Base-by-base conservation (phyloP, 1,139 yeast genomes). In the Scheffersomyces quercinus region DNA sequence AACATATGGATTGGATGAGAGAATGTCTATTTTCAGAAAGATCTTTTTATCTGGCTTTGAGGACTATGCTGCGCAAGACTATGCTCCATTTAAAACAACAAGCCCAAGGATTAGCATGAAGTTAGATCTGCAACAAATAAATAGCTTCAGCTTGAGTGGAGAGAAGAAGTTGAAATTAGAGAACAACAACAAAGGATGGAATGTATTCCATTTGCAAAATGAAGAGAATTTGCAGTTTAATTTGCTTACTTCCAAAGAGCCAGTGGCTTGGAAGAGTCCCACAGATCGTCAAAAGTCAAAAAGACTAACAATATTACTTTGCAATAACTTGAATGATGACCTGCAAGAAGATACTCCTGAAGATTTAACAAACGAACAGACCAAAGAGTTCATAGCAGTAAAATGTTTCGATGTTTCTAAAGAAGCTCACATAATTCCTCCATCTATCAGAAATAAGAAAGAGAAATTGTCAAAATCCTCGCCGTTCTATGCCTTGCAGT, bases 31-130 rank as follows among this genome's bases (percentile, higher is more conserved):
- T 0, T 79, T 88, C 52, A 69, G 80, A 45, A 62, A 64, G 34
- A 55, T 65, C 37, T 70, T 86, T 11, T 64, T 86, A 16, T 70
- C 88, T 1, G 90, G 89, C 0, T 77, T 82, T 54, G 88, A 83
- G 51, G 62, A 64, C 3, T 58, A 62, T 39, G 54, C 66, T 0
- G 37, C 49, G 2, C 61, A 62, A 30, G 75, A 72, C 42, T 50
- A 51, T 28, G 50, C 47, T 35, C 44, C 57, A n/a, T 50, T 49
- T 32, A 45, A 42, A 13, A 53, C 44, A 48, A 15, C 38, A 31
- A 14, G 49, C 42, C 6, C 38, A 37, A 13, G 28, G 35, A 11
- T 44, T 3, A 53, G 59, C 37, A 51, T 70, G 32, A 68, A 65
- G 42, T 55, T 70, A 16, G 75, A 70, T 47, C 53, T 49, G 13